Base-by-base conservation (phyloP, 352 stramenopile genomes). In the Peronospora destructor region DNA sequence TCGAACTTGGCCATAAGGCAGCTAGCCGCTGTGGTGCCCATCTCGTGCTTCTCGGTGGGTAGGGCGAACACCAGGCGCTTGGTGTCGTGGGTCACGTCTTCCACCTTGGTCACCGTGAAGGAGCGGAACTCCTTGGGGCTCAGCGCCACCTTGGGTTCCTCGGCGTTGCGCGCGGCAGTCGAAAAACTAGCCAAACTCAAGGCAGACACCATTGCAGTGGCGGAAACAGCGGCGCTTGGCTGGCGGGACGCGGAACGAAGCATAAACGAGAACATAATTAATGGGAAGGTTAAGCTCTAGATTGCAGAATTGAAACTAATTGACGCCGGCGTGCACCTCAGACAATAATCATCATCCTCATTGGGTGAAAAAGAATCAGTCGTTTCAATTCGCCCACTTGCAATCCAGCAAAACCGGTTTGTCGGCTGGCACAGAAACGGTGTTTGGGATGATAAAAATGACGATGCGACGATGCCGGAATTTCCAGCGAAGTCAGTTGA, bases 41-140 rank as follows among this genome's bases (percentile, higher is more conserved):
- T 84, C 54, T 79, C 72, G 51, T 87, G 69, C 36, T 84, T 68
- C 23, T 68, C 55, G 34, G 51, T 65, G 13, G 75, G 75, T 34
- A 87, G 66, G 14, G 61, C 69, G 43, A 84, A 77, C 17, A 76
- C 63, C 6, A 84, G 36, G 35, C 61, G 66, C 59, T 84, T 84
- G 33, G 77, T 86, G 59, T 85, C 71, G 58, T 75, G 73, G 28
- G 72, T 84, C 44, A 87, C 63, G 9, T 53, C 45, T 59, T 85
- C 70, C 41, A 85, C 68, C 38, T 78, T 77, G 36, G 53, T 67
- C 39, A 87, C 72, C 39, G 63, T 77, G 61, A 87, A 87, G 14
- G 68, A 56, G 26, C 72, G 73, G 59, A 83, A 87, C 49, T 85
- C 73, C 44, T 62, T 56, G 16, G 73, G 58, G 49, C 59, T 79